Evolutionary conservation across 2,329 filamentous ascomycete genomes (phyloP).

Genomic region (Mollisia scopiformis): DNA sequence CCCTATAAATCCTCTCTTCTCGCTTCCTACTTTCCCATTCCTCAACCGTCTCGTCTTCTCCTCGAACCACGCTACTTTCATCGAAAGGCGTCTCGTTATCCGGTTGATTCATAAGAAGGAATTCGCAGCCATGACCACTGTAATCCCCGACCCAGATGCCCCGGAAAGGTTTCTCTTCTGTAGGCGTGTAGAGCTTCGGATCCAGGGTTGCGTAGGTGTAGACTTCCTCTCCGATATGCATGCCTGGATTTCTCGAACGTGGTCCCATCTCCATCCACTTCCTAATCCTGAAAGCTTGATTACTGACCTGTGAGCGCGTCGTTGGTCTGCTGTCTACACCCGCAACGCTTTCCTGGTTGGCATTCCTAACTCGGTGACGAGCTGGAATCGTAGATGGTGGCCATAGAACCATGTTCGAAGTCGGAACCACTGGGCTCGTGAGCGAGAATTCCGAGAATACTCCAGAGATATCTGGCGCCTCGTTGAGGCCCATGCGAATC

Average conservation of each 20-base stretch:
- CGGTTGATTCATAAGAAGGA: slow-evolving; percentile 79
- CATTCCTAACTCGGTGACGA: slow-evolving; percentile 47
- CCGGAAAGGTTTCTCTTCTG: slow-evolving; percentile 76
- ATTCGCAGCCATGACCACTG: slow-evolving; percentile 85
- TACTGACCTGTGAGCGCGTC: slow-evolving; percentile 61
- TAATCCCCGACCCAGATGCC: slow-evolving; percentile 89
- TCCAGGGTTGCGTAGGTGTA: slow-evolving; percentile 74
- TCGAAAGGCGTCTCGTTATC: slow-evolving; percentile 49
- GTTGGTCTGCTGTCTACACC: slow-evolving; percentile 50
- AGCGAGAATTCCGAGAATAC: slow-evolving; percentile 72
- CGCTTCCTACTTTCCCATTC: slow-evolving; percentile 49
- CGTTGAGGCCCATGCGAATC: slow-evolving; percentile 55
- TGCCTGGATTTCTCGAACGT: slow-evolving; percentile 39
- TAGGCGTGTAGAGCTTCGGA: slow-evolving; percentile 77
- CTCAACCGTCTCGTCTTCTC: slow-evolving; percentile 46
- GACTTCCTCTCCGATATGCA: slow-evolving; percentile 57
- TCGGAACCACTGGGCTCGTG: slow-evolving; percentile 52
- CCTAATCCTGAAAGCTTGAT: slow-evolving; percentile 72
- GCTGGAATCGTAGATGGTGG: slow-evolving; percentile 74
- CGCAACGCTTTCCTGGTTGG: slow-evolving; percentile 46
- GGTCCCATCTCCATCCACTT: slow-evolving; percentile 73
- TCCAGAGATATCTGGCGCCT: slow-evolving; percentile 44
- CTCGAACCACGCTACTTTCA: slow-evolving; percentile 44
- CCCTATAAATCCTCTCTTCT: slow-evolving; percentile 58
- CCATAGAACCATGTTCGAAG: slow-evolving; percentile 63